Evolutionary conservation across 2,329 filamentous ascomycete genomes (phyloP), one percentile per base, ranked within the genome.

Genomic region (Pyrenophora tritici-repentis): DNA sequence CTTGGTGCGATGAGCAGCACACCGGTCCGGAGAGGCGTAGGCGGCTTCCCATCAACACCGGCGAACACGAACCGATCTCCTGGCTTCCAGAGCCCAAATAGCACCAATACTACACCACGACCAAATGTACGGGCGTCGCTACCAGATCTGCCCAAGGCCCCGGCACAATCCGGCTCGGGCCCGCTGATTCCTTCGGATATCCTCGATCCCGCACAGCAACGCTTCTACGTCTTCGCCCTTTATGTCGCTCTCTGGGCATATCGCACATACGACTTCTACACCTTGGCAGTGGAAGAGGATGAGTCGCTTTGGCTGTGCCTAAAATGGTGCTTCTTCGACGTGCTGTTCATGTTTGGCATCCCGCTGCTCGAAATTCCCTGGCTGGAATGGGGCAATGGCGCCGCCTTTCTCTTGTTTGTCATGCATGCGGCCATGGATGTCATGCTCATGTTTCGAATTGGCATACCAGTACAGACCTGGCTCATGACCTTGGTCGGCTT

Each of bases 251-350:
- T 99, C 18, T 82, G 89, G 74, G 86, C 86, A 54, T 97, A 90
- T 87, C 87, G 91, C 66, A 76, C 94, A 29, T 96, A 91, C 73
- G 91, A 99, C 77, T 96, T 90, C 79, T 84, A 86, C 59, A 84
- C 83, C 50, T 77, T 93, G 56, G 81, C 91, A 33, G 87, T 92
- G 50, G 89, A 93, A 58, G 90, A 95, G 58, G 84, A 89, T 51
- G 87, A 91, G 66, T 96, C 92, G n/a, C 87, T 94, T 55, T 89
- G 86, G 83, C 82, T 93, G 41, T 97, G 97, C 70, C 78, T 96
- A 67, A 99, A 97, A 82, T 99, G 94, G 94, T 83, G 90, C 56
- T 81, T 86, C 50, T 84, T 99, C 57, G 94, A 99, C 76, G 88
- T 89, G 54, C 75, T 88, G 18, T 97, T 92, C 72, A 80, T 97